A percentile compares a stretch with the other conserved stretches of the same genome.
Evolutionary conservation across 371 early-diverging fungal species (phyloP).

Genomic region (Zancudomyces culisetae): DNA sequence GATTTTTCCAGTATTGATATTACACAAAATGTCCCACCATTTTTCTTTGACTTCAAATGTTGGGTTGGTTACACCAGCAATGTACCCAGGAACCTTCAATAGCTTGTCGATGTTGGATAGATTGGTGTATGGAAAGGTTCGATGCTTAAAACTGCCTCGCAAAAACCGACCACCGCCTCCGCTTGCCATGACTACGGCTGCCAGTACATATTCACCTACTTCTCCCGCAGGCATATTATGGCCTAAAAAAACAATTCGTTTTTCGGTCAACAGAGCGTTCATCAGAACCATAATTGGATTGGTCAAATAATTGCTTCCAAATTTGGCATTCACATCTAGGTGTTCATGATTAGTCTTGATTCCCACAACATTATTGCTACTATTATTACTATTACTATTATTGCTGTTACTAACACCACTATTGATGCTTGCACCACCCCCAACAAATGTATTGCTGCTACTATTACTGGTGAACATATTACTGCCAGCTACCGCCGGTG

Average conservation of each 20-base stretch:
- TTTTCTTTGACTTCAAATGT: slow-evolving; percentile 74
- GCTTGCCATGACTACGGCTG: slow-evolving; percentile 74
- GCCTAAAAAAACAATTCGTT: slow-evolving; percentile 85
- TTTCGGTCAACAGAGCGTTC: slow-evolving; percentile 74
- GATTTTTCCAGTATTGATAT: slow-evolving; percentile 79
- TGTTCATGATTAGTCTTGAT: slow-evolving; percentile 44
- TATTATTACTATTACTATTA: too few relatives aligned
- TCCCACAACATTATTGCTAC: too few relatives aligned
- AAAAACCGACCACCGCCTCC: slow-evolving; percentile 74
- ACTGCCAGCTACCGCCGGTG: too few relatives aligned
- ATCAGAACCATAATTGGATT: slow-evolving; percentile 71
- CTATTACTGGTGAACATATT: too few relatives aligned
- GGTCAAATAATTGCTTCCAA: slow-evolving; percentile 53
- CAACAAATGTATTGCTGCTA: too few relatives aligned
- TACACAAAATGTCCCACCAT: slow-evolving; percentile 92
- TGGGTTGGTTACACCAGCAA: slow-evolving; percentile 92
- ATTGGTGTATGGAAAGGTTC: slow-evolving; percentile 80
- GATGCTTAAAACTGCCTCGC: slow-evolving; percentile 66
- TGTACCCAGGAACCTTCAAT: slow-evolving; percentile 64
- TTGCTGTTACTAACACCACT: too few relatives aligned
- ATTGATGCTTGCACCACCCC: too few relatives aligned
- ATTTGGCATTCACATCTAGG: slow-evolving; percentile 64
- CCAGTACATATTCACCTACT: slow-evolving; percentile 80
- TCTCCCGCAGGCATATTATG: slow-evolving; percentile 77
- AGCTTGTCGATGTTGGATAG: slow-evolving; percentile 68